Conservation (phyloP, 108 stramenopile genomes). For the Fistulifera pelliculosa region DNA sequence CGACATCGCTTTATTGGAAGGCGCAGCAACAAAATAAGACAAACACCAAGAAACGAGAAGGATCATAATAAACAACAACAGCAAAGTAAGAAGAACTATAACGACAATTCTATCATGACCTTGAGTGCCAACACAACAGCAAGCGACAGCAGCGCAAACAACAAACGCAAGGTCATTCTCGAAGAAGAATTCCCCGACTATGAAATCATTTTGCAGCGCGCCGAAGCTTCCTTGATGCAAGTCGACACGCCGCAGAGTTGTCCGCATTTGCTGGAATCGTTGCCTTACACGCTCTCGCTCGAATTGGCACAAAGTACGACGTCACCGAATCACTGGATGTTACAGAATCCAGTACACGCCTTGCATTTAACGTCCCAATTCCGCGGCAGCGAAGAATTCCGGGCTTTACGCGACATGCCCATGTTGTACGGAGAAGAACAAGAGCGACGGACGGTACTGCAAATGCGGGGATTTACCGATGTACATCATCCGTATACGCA, state of each 20-base stretch:
- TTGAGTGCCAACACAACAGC: too few species aligned
- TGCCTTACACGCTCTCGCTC: not conserved
- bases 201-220: not conserved
- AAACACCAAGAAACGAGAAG: too few species aligned
- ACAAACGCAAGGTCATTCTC: not conserved
- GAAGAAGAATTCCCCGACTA: not conserved
- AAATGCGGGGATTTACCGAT: constrained; percentile 28
- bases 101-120: too few species aligned
- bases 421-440: constrained; percentile 42
- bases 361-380: constrained; percentile 25
- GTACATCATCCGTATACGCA: constrained; percentile 21
- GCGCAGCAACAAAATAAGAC: too few species aligned
- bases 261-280: not conserved
- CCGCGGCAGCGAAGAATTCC: not conserved
- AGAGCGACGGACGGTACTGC: constrained; percentile 24
- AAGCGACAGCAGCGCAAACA: too few species aligned
- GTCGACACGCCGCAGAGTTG: not conserved
- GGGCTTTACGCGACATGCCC: constrained; percentile 4
- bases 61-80: too few species aligned
- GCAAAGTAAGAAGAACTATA: too few species aligned
- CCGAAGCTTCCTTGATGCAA: not conserved
- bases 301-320: not conserved
- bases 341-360: constrained; percentile 24
- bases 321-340: not conserved
- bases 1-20: too few species aligned